phyloP scores from a whole-genome alignment of 306 rosid genomes.

The Ormosia emarginata region DNA sequence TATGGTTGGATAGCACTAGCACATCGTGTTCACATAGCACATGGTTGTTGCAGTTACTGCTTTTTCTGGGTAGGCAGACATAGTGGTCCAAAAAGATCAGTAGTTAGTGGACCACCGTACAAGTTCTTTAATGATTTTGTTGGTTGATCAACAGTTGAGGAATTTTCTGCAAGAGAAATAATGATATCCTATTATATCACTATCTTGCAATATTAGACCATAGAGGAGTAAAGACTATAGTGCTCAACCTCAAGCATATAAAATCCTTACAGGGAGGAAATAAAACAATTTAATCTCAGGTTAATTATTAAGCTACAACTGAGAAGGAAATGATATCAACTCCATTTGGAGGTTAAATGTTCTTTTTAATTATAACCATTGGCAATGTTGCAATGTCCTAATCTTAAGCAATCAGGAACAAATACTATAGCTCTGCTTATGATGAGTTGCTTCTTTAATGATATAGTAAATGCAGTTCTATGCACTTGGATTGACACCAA shows the following conservation, averaged over 20 bases:
- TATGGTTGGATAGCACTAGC: constrained; percentile 24
- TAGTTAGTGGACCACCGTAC: constrained; percentile 13
- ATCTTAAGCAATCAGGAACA: background rate
- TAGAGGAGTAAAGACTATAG: background rate
- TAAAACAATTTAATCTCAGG: background rate
- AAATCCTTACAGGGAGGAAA: background rate
- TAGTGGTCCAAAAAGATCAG: constrained; percentile 19
- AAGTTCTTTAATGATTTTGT: constrained; percentile 20
- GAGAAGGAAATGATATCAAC: background rate
- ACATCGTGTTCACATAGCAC: constrained; percentile 17
- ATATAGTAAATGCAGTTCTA: background rate
- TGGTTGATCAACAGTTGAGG: constrained; percentile 13
- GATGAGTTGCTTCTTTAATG: background rate
- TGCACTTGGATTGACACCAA: background rate
- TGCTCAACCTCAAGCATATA: background rate
- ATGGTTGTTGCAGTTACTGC: constrained; percentile 23
- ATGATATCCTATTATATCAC: constrained; percentile 9
- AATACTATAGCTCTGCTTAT: background rate
- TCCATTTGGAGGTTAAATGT: background rate
- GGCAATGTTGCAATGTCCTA: background rate
- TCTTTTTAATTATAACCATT: background rate
- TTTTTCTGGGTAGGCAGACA: background rate
- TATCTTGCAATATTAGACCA: background rate
- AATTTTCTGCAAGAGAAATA: background rate
- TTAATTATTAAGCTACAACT: background rate